phyloP scores from a whole-genome alignment of 1,284 basidiomycete species.

The Melampsora larici-populina region DNA sequence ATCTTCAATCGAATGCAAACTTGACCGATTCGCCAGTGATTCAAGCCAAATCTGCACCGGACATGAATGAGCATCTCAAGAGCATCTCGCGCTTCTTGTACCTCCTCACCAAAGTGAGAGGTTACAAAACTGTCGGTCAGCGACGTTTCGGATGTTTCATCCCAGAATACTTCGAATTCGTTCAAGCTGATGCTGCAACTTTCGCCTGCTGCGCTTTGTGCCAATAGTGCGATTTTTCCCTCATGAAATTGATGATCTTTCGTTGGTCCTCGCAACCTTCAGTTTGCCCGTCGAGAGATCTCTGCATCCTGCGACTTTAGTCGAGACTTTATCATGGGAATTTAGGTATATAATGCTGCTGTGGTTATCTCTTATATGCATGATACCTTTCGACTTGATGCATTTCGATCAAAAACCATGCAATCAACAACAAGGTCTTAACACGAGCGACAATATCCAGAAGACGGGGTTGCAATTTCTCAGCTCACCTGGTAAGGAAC shows the following conservation, averaged over 20 bases:
- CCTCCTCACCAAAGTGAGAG: constrained; percentile 79
- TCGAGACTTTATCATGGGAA: constrained; percentile 63
- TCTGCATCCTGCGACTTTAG: constrained; percentile 46
- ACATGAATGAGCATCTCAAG: constrained; percentile 52
- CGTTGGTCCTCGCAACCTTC: constrained; percentile 62
- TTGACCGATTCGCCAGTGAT: too few relatives aligned
- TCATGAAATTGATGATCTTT: constrained; percentile 77
- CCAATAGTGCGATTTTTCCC: constrained; percentile 81
- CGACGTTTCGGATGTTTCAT: constrained; percentile 3
- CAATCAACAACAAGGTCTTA: constrained; percentile 45
- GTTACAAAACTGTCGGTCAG: constrained; percentile 87
- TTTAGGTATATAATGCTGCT: constrained; percentile 78
- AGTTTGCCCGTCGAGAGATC: constrained; percentile 60
- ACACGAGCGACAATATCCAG: constrained; percentile 63
- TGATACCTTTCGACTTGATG: constrained; percentile 85
- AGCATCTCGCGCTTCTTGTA: constrained; percentile 70
- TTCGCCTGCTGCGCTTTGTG: background rate
- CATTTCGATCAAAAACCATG: constrained; percentile 68
- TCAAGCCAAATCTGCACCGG: constrained; percentile 39
- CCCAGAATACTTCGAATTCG: background rate
- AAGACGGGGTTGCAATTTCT: constrained; percentile 64
- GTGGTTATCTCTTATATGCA: constrained; percentile 90
- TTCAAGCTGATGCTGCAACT: background rate
- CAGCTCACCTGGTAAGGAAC: constrained; percentile 69
- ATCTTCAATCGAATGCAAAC: constrained; percentile 54